Conservation (phyloP, 139 green algal species). For the Dunaliella primolecta region DNA sequence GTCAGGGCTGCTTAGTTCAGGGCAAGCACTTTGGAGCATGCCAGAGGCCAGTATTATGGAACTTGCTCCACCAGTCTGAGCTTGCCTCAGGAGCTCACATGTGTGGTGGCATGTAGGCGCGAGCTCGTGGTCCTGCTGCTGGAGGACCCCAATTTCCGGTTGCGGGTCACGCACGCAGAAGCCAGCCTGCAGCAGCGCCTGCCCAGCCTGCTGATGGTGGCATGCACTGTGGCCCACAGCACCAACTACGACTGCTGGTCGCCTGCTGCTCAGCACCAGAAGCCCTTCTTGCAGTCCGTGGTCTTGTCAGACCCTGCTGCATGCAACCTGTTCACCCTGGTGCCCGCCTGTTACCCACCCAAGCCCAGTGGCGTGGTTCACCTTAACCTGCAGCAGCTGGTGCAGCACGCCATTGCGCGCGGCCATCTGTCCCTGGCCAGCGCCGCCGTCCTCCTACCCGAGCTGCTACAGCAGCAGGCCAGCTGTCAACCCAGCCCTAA, state of each 20-base stretch:
- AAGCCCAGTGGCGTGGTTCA: neutral
- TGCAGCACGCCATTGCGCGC: neutral
- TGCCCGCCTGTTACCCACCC: neutral
- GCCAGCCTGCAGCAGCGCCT: conserved; percentile 20
- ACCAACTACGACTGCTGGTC: neutral
- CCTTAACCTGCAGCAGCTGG: neutral
- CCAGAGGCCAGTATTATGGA: too few relatives aligned
- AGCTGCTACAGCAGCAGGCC: neutral
- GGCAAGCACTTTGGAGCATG: too few relatives aligned
- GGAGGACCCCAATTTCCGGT: conserved; percentile 27
- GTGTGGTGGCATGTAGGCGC: too few relatives aligned
- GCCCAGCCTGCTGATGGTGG: neutral
- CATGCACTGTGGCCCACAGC: neutral
- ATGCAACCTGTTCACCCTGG: neutral
- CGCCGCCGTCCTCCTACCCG: neutral
- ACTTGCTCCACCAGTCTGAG: too few relatives aligned
- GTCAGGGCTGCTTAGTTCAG: too few relatives aligned
- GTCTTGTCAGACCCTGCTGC: neutral
- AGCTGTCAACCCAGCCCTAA: neutral
- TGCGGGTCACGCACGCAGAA: conserved; percentile 26
- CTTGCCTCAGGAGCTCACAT: too few relatives aligned
- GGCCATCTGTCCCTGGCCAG: neutral
- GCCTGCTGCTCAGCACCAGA: neutral
- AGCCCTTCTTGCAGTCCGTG: neutral
- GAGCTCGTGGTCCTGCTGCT: conserved; percentile 31